Conservation (phyloP, 768 basidiomycete genomes). For the Leccinum disarticulatum region DNA sequence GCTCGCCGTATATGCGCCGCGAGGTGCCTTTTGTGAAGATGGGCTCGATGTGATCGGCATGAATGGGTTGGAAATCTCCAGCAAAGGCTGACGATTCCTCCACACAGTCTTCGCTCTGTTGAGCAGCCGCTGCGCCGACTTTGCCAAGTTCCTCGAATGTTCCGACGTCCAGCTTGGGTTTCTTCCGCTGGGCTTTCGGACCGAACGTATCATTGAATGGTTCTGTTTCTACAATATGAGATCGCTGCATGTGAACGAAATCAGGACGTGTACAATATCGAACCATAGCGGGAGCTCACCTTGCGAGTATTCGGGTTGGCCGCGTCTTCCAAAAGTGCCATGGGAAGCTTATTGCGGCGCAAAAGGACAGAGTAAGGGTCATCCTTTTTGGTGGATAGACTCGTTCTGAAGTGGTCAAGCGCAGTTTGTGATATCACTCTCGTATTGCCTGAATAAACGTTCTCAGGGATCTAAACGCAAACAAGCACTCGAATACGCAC, state of each 20-base stretch:
- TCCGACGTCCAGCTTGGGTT: slow-evolving; percentile 82
- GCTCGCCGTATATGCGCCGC: slow-evolving; percentile 92
- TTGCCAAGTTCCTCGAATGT: slow-evolving; percentile 89
- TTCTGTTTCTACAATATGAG: slow-evolving; percentile 95
- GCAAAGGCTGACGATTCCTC: slow-evolving; percentile 36
- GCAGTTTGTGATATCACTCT: slow-evolving; percentile 96
- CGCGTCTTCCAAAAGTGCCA: slow-evolving; percentile 92
- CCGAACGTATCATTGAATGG: slow-evolving; percentile 95
- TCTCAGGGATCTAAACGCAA: slow-evolving; percentile 9
- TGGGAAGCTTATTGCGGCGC: slow-evolving; percentile 92
- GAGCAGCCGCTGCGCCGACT: slow-evolving; percentile 55
- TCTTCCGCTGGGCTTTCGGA: slow-evolving; percentile 92
- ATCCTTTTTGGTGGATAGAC: slow-evolving; percentile 77
- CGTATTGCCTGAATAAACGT: slow-evolving; percentile 74
- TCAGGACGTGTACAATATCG: neutral
- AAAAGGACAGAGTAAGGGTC: slow-evolving; percentile 96
- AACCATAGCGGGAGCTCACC: slow-evolving; percentile 38
- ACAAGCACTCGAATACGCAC: slow-evolving; percentile 45
- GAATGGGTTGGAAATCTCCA: slow-evolving; percentile 52
- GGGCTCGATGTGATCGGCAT: slow-evolving; percentile 83
- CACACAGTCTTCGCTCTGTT: slow-evolving; percentile 38
- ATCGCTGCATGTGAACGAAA: slow-evolving; percentile 48
- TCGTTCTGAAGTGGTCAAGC: slow-evolving; percentile 93
- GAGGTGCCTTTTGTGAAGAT: slow-evolving; percentile 96
- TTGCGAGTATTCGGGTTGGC: slow-evolving; percentile 78